These are phyloP conservation scores for Prototheca wickerhamii DNA, from an alignment of 163 green algal species.

Conservation along the genomic window DNA sequence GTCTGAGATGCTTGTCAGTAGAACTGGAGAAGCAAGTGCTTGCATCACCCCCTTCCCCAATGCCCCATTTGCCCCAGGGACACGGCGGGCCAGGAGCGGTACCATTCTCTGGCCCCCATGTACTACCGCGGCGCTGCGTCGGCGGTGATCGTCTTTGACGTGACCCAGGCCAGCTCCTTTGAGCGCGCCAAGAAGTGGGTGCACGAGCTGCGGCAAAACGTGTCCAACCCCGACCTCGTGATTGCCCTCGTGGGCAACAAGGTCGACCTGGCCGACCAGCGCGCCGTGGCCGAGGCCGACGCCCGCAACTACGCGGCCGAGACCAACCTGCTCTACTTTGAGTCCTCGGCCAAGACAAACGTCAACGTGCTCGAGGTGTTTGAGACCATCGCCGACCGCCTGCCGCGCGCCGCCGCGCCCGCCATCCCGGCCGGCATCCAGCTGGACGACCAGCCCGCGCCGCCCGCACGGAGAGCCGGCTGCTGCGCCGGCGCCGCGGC, in stretches of 20 bases:
- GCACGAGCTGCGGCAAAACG: conserved; percentile 68
- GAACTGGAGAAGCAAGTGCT: no score
- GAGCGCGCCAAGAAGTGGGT: conserved; percentile 92
- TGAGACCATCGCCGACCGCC: conserved; percentile 28
- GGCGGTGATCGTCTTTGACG: conserved; percentile 96
- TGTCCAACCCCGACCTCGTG: conserved; percentile 82
- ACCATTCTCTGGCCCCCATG: conserved; percentile 97
- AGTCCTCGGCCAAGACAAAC: conserved; percentile 86
- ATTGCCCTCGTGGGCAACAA: conserved; percentile 98
- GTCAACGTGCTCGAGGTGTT: conserved; percentile 73
- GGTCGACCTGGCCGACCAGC: conserved; percentile 69
- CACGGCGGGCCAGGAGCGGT: conserved; percentile 94
- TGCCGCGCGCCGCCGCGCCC: conserved; percentile 13
- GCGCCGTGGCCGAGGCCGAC: conserved; percentile 50
- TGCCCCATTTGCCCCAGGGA: conserved; percentile 51
- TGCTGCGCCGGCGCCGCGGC: conserved; percentile 1
- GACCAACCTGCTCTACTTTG: conserved; percentile 79
- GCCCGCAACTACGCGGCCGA: conserved; percentile 77
- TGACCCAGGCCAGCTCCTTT: conserved; percentile 87
- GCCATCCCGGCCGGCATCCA: neutral
- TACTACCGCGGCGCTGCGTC: conserved; percentile 95
- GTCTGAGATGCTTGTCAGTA: no score
- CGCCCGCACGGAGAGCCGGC: conserved; percentile 3
- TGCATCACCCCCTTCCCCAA: neutral
- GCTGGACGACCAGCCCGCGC: neutral